phyloP scores from a whole-genome alignment of 140 eudicot genomes.

The Stevia rebaudiana region DNA sequence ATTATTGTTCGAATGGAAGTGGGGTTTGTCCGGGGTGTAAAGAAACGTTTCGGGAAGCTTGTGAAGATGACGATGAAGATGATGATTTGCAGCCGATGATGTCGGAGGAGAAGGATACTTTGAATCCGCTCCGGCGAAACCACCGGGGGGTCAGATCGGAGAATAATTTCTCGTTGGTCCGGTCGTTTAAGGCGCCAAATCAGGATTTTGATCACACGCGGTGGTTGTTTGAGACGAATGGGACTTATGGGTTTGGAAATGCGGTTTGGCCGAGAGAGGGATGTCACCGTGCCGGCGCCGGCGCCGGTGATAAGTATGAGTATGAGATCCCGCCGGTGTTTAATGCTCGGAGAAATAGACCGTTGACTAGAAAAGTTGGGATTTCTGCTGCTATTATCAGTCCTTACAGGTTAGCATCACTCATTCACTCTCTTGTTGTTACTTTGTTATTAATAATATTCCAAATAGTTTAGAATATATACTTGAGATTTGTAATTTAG shows the following conservation, averaged over 20 bases:
- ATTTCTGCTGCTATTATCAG: conserved; percentile 88
- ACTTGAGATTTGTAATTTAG: too few relatives aligned
- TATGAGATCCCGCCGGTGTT: conserved; percentile 70
- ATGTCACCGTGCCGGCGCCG: conserved; percentile 41
- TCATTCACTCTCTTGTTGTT: too few relatives aligned
- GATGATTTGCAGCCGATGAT: conserved; percentile 23
- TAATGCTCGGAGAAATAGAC: conserved; percentile 63
- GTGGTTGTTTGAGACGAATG: conserved; percentile 96
- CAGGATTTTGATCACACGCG: conserved; percentile 78
- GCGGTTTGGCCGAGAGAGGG: conserved; percentile 97
- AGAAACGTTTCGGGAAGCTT: conserved; percentile 54
- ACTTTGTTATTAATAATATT: too few relatives aligned
- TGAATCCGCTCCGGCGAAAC: conserved; percentile 50
- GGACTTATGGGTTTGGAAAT: conserved; percentile 95
- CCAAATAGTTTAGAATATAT: too few relatives aligned
- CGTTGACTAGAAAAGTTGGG: conserved; percentile 83
- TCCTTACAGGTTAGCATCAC: conserved; percentile 84
- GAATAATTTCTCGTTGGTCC: conserved; percentile 69
- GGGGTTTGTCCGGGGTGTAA: conserved; percentile 90
- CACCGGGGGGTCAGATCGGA: conserved; percentile 41
- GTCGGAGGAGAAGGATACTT: conserved; percentile 64
- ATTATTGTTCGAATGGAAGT: conserved; percentile 39
- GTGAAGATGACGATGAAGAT: conserved; percentile 35
- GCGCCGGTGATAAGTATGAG: conserved; percentile 29
- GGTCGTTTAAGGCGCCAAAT: conserved; percentile 70